Evolutionary conservation across 805 yeast species (phyloP), one percentile per base, ranked within the genome.

Genomic region (Wickerhamiella australiensis): DNA sequence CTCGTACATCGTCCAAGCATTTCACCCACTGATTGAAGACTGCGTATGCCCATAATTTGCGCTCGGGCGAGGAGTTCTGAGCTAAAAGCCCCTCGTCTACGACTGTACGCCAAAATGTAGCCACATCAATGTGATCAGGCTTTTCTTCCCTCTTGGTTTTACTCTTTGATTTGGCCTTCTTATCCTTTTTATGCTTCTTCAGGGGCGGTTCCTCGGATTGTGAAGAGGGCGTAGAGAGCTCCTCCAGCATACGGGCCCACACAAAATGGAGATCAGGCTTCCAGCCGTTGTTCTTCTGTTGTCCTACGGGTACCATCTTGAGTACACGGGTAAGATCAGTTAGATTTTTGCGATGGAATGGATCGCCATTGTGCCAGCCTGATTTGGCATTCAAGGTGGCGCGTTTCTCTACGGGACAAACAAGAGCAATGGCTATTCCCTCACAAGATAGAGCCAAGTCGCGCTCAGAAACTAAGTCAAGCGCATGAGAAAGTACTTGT

Each of bases 1-100:
- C 33, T 7, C 38, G 47, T 11, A 62, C 49, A 21, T 53, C 41
- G 1, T 63, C 54, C 5, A 62, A 56, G 6, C 53, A 50, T 40
- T 63, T 60, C 5, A 80, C 61, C 50, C 78, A 71, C 47, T 71
- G 67, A 38, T 66, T 70, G 53, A 88, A 78, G 9, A 87, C 74
- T 56, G 83, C 83, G 57, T 88, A 78, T 0, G 96, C 97, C 75
- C 85, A 76, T 63, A 74, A 84, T 62, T 88, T 90, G 51, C 95
- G 72, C 63, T 88, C 96, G 27, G 80, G 76, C 1, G 96, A 86
- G 0, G 95, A 72, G 55, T 80, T 77, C 33, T 77, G 78, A 4
- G 84, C 70, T 57, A 90, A 88, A 52, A 84, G 76, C 3, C 82
- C 74, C 57, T 86, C 92, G 61, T 90, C 96, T 13, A 90, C 75